A percentile compares a stretch with the other conserved stretches of the same genome.
Evolutionary conservation across 306 rosid species (phyloP).

Genomic region (Prunus armeniaca): DNA sequence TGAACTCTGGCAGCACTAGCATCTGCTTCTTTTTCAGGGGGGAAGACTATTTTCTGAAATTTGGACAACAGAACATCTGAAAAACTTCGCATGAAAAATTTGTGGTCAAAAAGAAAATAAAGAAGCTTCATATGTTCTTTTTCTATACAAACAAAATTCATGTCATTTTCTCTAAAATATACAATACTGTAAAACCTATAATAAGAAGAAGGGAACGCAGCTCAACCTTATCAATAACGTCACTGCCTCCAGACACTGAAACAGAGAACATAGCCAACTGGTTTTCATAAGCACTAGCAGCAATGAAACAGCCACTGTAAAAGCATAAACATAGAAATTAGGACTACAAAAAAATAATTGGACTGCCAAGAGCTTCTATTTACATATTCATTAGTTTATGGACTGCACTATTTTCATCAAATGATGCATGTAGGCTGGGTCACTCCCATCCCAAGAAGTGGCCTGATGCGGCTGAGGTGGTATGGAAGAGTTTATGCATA

Average conservation of each 20-base stretch:
- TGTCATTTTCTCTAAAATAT: conserved; percentile 6
- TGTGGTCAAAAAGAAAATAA: background rate
- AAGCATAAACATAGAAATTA: conserved; percentile 31
- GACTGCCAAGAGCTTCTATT: conserved; percentile 8
- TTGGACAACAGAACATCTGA: conserved; percentile 23
- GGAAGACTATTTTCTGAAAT: conserved; percentile 65
- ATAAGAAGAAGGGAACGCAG: conserved; percentile 9
- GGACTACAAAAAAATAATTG: conserved; percentile 12
- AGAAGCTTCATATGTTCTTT: background rate
- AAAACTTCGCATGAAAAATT: conserved; percentile 5
- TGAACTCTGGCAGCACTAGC: conserved; percentile 39
- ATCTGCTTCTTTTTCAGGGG: conserved; percentile 64
- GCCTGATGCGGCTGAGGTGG: too few species aligned
- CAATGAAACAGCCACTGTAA: conserved; percentile 92
- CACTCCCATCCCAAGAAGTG: background rate
- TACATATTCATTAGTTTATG: conserved; percentile 1
- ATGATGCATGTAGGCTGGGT: background rate
- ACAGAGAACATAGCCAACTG: conserved; percentile 76
- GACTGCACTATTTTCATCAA: background rate
- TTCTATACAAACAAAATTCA: background rate
- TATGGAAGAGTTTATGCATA: background rate
- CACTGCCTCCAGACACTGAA: conserved; percentile 56
- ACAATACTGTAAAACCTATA: conserved; percentile 12
- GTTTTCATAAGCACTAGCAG: conserved; percentile 84
- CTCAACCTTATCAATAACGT: conserved; percentile 74